Base-by-base conservation (phyloP, 192 early-diverging fungal species). In the Piromyces sp. region DNA sequence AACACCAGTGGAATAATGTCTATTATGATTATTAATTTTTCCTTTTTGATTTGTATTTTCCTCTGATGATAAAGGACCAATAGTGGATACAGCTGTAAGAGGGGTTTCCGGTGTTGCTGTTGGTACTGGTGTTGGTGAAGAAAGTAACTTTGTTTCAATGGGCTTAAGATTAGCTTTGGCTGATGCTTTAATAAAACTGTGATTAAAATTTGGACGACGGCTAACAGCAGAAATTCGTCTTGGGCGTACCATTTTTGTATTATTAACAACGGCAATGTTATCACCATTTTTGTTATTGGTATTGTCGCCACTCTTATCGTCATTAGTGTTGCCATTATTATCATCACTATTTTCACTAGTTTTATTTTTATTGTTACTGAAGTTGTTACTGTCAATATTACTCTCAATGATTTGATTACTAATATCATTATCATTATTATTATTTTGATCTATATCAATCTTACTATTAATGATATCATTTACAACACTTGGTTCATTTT, bases 251-350 rank as follows among this genome's bases (percentile, higher is more conserved):
- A 4, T 51, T 15, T 1, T 22, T 22, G 42, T 22, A 51, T 51
- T 51, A 51, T 2, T 22, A 51, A 15, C 15, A 40, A 1, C 14
- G 1, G 11, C 22, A 22, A 4, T 51, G 14, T 51, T 51, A 51
- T 4, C 22, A 51, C 22, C 22, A 22, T 22, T 51, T 22, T 51
- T 51, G 14, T 6, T 51, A 22, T 51, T 51, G 14, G 7, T 51
- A 22, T 51, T 51, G 22, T 22, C 14, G 22, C 29, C 82, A 84
- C 33, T 81, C 82, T 28, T 84, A 78, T 33, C 82, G 79, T 79
- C 86, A 79, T 68, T 87, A 83, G n/a, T 87, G 80, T 19, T 86
- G 13, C 17, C 84, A 83, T 22, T 80, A 40, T 15, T 79, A 11
- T n/a, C 83, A 58, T 26, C 19, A n/a, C 9, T 85, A 26, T 38